Evolutionary conservation across 768 basidiomycete species (phyloP).

Genomic region (Boletus coccyginus): DNA sequence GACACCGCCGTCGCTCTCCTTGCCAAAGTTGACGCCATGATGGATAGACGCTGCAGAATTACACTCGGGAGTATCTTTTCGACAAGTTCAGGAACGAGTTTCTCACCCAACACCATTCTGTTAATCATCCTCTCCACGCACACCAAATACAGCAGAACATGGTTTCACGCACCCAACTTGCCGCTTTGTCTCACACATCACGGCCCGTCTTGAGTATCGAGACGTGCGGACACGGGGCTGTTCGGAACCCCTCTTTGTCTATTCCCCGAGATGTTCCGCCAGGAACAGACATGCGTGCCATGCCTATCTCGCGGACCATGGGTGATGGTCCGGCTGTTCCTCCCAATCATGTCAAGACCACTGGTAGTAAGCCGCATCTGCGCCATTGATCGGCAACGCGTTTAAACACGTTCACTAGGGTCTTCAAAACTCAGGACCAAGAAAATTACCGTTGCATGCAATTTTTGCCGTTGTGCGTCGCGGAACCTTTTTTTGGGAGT

Average conservation of each 20-base stretch:
- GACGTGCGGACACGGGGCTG: conserved; percentile 45
- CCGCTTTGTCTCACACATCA: conserved; percentile 36
- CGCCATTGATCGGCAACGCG: conserved; percentile 5
- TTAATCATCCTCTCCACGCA: conserved; percentile 40
- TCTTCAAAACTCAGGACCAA: conserved; percentile 69
- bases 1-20: conserved; percentile 10
- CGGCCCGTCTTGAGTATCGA: conserved; percentile 63
- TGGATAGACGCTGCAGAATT: conserved; percentile 76
- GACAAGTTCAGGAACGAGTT: conserved; percentile 70
- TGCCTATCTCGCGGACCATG: conserved; percentile 39
- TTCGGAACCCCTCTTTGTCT: conserved; percentile 45
- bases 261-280: conserved; percentile 47
- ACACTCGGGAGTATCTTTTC: conserved; percentile 80
- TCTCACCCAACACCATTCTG: conserved; percentile 49
- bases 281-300: conserved; percentile 43
- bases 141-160: conserved; percentile 43
- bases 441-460: conserved; percentile 88
- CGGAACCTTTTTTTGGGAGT: conserved; percentile 10
- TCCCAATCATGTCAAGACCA: conserved; percentile 30
- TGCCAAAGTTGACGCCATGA: conserved; percentile 17
- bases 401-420: conserved; percentile 36
- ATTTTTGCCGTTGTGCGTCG: conserved; percentile 83
- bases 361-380: conserved; percentile 37
- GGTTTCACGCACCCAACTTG: conserved; percentile 32
- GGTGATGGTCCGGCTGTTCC: conserved; percentile 33